Percentiles rank a stretch among this genome's conserved stretches.
Evolutionary conservation across 352 stramenopile genomes (phyloP).

Genomic region (Phytopythium aichiense): DNA sequence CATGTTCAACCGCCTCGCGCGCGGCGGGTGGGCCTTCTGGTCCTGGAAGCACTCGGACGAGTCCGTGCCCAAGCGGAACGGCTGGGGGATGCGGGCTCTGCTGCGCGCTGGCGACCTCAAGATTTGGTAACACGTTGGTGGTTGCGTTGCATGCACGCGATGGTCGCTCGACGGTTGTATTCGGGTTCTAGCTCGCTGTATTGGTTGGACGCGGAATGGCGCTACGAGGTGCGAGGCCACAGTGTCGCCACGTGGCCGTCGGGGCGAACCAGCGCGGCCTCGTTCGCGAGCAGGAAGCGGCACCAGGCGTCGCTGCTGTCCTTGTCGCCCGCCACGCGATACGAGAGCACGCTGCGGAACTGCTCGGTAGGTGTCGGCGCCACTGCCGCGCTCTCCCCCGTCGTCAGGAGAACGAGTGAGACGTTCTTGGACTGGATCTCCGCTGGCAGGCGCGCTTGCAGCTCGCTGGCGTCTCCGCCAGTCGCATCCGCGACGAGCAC

Average conservation of each 20-base stretch:
- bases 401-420: conserved; percentile 31
- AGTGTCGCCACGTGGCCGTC: conserved; percentile 76
- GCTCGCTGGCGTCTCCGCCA: conserved; percentile 17
- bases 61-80: conserved; percentile 19
- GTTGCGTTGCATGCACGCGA: neutral
- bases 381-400: conserved; percentile 13
- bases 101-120: conserved; percentile 19
- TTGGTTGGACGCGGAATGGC: no score
- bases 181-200: neutral
- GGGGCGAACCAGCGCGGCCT: conserved; percentile 63
- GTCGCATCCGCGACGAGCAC: conserved; percentile 40
- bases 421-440: conserved; percentile 23
- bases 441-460: conserved; percentile 14
- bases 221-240: conserved; percentile 20
- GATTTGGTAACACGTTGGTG: conserved; percentile 4
- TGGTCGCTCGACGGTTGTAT: neutral
- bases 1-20: conserved; percentile 16
- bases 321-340: conserved; percentile 12
- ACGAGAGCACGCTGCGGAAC: neutral
- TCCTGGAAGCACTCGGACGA: conserved; percentile 46
- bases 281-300: conserved; percentile 27
- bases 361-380: neutral
- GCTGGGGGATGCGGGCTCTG: conserved; percentile 33
- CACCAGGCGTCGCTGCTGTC: conserved; percentile 27
- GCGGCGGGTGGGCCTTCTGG: conserved; percentile 44